These are phyloP conservation scores for Lactifluus piperatus DNA, from an alignment of 768 basidiomycete genomes.

Conservation along the genomic window DNA sequence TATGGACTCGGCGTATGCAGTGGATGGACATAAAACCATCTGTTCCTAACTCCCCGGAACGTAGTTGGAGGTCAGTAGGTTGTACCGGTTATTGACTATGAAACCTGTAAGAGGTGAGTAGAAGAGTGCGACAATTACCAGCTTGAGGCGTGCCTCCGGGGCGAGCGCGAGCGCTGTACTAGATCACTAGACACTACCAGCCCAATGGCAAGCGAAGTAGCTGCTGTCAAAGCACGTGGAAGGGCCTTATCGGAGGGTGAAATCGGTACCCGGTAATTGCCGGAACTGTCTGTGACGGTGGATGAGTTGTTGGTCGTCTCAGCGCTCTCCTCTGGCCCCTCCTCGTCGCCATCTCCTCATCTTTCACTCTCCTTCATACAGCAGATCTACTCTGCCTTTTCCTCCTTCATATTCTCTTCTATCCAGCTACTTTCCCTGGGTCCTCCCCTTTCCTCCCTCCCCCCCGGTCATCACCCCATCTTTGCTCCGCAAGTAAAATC, in stretches of 20 bases:
- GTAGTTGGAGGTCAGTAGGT: neutral
- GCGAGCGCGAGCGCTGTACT: neutral
- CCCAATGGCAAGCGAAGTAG: neutral
- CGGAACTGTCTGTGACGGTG: neutral
- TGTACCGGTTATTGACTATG: neutral
- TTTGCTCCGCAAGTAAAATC: slow-evolving; percentile 1
- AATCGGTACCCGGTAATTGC: slow-evolving; percentile 3
- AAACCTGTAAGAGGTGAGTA: neutral
- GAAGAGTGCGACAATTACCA: neutral
- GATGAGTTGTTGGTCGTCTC: slow-evolving; percentile 14
- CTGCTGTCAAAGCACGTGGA: neutral
- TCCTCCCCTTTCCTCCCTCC: neutral
- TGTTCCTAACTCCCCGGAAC: neutral
- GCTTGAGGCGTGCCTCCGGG: neutral
- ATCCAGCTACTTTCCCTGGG: neutral
- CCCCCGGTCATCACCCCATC: neutral
- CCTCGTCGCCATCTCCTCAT: slow-evolving; percentile 14
- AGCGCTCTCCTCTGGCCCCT: slow-evolving; percentile 12
- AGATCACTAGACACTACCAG: neutral
- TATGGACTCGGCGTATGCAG: neutral
- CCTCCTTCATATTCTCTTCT: neutral
- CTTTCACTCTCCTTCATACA: neutral
- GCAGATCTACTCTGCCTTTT: neutral
- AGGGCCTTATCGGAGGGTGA: slow-evolving; percentile 2
- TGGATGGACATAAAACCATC: neutral